Percentiles rank a stretch among this genome's conserved stretches.
Evolutionary conservation across 768 basidiomycete genomes (phyloP).

Genomic region (Kwoniella heveanensis): DNA sequence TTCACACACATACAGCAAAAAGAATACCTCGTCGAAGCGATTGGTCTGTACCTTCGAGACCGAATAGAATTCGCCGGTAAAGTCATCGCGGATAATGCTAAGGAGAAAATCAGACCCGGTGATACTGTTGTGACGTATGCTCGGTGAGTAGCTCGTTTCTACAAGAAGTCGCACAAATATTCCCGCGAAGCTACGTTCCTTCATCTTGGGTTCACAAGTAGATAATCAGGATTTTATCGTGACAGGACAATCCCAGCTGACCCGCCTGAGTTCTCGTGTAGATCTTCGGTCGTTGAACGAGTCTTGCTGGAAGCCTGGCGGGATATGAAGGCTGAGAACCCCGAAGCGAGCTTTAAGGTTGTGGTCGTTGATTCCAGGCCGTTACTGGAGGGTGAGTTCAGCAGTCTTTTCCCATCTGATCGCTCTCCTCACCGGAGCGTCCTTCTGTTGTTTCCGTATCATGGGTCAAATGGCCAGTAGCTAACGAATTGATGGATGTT

Average conservation of each 20-base stretch:
- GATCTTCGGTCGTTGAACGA: conserved; percentile 93
- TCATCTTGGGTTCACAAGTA: no score
- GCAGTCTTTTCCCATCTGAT: background rate
- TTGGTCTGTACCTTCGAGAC: conserved; percentile 91
- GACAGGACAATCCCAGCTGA: no score
- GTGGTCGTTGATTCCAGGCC: conserved; percentile 94
- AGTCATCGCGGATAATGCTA: conserved; percentile 84
- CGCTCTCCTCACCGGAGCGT: background rate
- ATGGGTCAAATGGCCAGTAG: background rate
- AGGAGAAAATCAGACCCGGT: conserved; percentile 90
- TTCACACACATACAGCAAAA: conserved; percentile 77
- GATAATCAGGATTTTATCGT: no score
- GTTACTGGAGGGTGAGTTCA: conserved; percentile 78
- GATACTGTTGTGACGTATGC: conserved; percentile 93
- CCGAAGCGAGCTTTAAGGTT: conserved; percentile 79
- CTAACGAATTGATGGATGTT: background rate
- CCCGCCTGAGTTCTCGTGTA: no score
- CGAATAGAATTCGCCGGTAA: conserved; percentile 89
- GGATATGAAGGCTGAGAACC: conserved; percentile 53
- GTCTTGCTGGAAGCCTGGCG: conserved; percentile 70
- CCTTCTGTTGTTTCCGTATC: background rate
- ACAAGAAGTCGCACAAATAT: no score
- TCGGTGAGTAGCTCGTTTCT: no score
- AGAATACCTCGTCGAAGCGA: conserved; percentile 74
- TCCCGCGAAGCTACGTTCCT: no score